phyloP scores from a whole-genome alignment of 495 filamentous ascomycete species.

The Venustampulla echinocandica region DNA sequence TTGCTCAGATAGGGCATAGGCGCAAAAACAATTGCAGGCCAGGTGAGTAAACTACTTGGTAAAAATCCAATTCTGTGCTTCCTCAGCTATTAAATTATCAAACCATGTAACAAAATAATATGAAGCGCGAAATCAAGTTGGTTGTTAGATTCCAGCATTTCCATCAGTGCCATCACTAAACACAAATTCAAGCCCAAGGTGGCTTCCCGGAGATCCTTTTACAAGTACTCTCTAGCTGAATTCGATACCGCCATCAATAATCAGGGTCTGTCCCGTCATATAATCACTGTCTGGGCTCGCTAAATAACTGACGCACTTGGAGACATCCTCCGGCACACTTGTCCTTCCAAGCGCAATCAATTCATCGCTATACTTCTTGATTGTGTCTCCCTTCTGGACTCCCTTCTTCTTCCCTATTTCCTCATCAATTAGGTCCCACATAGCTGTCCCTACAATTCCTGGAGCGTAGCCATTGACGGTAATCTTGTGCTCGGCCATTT shows the following conservation, averaged over 20 bases:
- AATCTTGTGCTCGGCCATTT: conserved; percentile 47
- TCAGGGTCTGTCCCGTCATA: conserved; percentile 52
- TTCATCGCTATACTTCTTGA: conserved; percentile 35
- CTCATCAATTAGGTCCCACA: conserved; percentile 53
- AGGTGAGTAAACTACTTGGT: no score
- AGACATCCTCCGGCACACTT: conserved; percentile 50
- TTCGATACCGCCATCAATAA: conserved; percentile 54
- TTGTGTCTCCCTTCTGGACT: conserved; percentile 40
- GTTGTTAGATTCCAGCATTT: no score
- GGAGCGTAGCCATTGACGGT: conserved; percentile 56
- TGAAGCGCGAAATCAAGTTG: no score
- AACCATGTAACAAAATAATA: no score
- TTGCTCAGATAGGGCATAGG: no score
- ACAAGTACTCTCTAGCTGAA: conserved; percentile 28
- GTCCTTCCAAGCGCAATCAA: conserved; percentile 41
- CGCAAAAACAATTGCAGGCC: no score
- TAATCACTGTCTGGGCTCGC: conserved; percentile 46
- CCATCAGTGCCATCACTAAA: no score
- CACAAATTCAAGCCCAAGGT: no score
- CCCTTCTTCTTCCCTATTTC: conserved; percentile 38
- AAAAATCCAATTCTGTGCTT: no score
- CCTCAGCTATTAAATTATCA: no score
- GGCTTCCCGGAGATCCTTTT: no score
- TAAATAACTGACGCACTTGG: conserved; percentile 47
- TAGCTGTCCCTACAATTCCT: conserved; percentile 51